These are phyloP conservation scores for Inonotus hispidus DNA, from an alignment of 1,284 basidiomycete genomes.

Conservation along the genomic window DNA sequence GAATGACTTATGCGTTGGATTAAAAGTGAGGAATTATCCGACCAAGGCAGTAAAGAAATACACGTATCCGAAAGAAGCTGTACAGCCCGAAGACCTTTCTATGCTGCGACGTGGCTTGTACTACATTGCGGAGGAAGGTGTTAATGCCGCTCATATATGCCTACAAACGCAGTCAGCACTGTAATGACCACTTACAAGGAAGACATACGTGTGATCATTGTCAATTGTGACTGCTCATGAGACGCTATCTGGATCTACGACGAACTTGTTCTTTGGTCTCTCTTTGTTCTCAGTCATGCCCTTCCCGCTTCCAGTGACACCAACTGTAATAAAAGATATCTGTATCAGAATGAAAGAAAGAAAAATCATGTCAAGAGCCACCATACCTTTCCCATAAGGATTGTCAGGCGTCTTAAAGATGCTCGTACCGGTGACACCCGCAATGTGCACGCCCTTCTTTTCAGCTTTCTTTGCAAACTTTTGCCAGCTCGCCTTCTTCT, in stretches of 20 bases:
- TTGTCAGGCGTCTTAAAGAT: constrained; percentile 98
- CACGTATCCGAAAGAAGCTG: constrained; percentile 9
- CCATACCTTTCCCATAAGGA: constrained; percentile 74
- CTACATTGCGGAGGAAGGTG: no score
- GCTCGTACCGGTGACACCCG: constrained; percentile 81
- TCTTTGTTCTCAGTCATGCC: constrained; percentile 82
- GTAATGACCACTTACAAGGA: not conserved
- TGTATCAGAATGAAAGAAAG: constrained; percentile 19
- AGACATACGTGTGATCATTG: not conserved
- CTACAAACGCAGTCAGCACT: not conserved
- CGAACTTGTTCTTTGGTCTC: constrained; percentile 80
- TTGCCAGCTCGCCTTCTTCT: constrained; percentile 92
- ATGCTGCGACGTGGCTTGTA: no score
- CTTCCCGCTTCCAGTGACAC: constrained; percentile 90
- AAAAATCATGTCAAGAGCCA: constrained; percentile 25
- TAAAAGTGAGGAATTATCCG: constrained; percentile 6
- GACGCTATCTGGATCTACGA: constrained; percentile 37
- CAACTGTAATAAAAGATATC: constrained; percentile 55
- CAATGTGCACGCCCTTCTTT: constrained; percentile 91
- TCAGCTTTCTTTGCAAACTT: constrained; percentile 96
- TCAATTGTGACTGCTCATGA: not conserved
- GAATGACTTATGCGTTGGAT: not conserved
- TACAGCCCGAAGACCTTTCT: not conserved
- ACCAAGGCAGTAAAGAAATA: constrained; percentile 8
- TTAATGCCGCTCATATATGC: not conserved